Conservation (phyloP, 805 yeast genomes). For the Yarrowia sp. region DNA sequence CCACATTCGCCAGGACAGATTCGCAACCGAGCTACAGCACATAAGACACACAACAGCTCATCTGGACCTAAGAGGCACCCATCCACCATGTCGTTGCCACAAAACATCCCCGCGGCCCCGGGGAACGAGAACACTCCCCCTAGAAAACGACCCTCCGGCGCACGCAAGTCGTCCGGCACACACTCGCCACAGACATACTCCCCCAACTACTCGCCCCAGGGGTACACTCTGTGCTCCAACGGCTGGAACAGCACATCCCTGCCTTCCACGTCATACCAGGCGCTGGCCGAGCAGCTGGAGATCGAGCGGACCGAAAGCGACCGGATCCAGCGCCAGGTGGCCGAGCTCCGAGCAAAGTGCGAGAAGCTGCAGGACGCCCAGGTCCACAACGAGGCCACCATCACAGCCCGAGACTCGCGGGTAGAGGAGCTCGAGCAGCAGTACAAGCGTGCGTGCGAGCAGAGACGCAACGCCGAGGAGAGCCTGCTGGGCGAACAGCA, state of each 20-base stretch:
- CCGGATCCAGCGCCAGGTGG: slow-evolving; percentile 14
- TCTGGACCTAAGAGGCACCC: neutral
- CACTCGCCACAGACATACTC: slow-evolving; percentile 19
- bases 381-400: slow-evolving; percentile 11
- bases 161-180: slow-evolving; percentile 2
- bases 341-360: slow-evolving; percentile 3
- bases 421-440: slow-evolving; percentile 18
- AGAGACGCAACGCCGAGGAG: slow-evolving; percentile 13
- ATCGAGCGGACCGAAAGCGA: slow-evolving; percentile 22
- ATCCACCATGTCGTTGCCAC: neutral
- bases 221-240: slow-evolving; percentile 20
- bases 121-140: slow-evolving; percentile 18
- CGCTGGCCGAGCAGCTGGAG: slow-evolving; percentile 18
- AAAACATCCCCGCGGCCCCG: slow-evolving; percentile 7
- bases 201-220: slow-evolving; percentile 19
- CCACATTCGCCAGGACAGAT: no score
- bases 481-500: slow-evolving; percentile 24
- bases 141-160: neutral
- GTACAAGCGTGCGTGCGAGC: slow-evolving; percentile 17
- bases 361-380: slow-evolving; percentile 23
- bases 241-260: slow-evolving; percentile 16
- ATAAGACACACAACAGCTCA: neutral
- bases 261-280: slow-evolving; percentile 19
- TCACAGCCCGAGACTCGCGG: neutral
- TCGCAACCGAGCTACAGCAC: neutral